Evolutionary conservation across 495 filamentous ascomycete species (phyloP), one percentile per base, ranked within the genome.

Genomic region (Pseudevernia furfuracea): DNA sequence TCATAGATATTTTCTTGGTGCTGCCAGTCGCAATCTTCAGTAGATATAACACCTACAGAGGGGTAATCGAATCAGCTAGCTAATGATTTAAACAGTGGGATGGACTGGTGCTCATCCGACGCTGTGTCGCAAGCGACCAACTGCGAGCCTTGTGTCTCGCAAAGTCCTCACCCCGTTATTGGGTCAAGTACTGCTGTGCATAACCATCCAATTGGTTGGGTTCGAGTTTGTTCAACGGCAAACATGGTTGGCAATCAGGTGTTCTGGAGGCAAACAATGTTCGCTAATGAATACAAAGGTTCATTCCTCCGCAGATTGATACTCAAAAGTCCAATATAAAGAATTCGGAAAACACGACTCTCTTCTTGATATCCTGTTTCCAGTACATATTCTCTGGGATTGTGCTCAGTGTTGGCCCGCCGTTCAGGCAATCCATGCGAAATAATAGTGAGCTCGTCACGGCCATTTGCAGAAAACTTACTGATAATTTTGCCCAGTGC

Each of bases 1-100:
- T 91, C 72, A 96, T 99, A 72, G 95, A 99, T 69, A 82, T 99
- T 38, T 77, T 87, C 38, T 83, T 99, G 39, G 97, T 99, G 64
- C 79, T 99, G 52, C 95, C 95, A 19, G 95, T 99, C 62, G 94
- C 94, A 34, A 89, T 99, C 43, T 97, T 97, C 72, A 99, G 87
- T 90, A 76, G 80, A 84, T 78, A 32, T 59, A 44, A 14, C 66
- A 69, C 39, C 65, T 58, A 38, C 43, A 15, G 28, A 4, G 10
- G 28, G 28, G 25, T 19, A 34, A 58, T 36, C 15, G 17, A 30
- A 25, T 12, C 44, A 37, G 36, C n/a, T 15, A 59, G 39, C 70
- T 69, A 53, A 74, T 59, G n/a, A 59, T 46, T 65, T 46, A 3
- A 3, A 49, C 58, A 90, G 87, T 99, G 95, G 92, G 95, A 63